phyloP scores from a whole-genome alignment of 2,329 filamentous ascomycete species.

The Colletotrichum acutatum region DNA sequence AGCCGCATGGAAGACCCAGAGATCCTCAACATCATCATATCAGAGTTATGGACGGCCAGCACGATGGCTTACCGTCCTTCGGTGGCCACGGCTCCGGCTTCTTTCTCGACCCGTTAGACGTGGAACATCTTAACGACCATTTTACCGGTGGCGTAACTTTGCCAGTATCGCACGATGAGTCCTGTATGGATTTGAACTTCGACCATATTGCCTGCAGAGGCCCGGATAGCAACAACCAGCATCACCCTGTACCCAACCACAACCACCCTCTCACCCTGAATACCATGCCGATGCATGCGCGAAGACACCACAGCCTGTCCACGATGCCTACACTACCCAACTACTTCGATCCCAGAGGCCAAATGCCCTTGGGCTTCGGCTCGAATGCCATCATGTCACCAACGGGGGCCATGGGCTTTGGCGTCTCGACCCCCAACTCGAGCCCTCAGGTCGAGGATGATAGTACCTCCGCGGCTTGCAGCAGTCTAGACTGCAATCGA shows the following conservation, averaged over 20 bases:
- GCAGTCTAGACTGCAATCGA: constrained; percentile 46
- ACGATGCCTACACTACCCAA: constrained; percentile 13
- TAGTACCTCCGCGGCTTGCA: constrained; percentile 47
- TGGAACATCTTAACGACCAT: constrained; percentile 1
- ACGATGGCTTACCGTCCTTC: constrained; percentile 16
- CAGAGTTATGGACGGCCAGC: constrained; percentile 39
- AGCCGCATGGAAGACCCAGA: neutral
- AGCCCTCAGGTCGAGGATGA: constrained; percentile 37
- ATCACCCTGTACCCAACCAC: constrained; percentile 26
- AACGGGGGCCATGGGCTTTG: constrained; percentile 6
- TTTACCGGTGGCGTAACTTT: neutral
- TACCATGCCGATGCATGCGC: constrained; percentile 5
- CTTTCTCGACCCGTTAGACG: constrained; percentile 29
- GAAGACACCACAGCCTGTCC: constrained; percentile 24
- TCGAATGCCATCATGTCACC: constrained; percentile 17
- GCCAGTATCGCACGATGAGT: constrained; percentile 42
- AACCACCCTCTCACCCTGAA: constrained; percentile 28
- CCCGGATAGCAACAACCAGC: constrained; percentile 9
- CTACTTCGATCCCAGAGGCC: constrained; percentile 6
- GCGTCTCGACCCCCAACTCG: neutral
- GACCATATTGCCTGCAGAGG: constrained; percentile 17
- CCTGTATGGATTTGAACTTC: constrained; percentile 43
- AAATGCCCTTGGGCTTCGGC: neutral
- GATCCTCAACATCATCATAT: neutral
- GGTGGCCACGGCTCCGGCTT: constrained; percentile 4